phyloP scores from a whole-genome alignment of 495 filamentous ascomycete genomes.

The Aspergillus wentii region DNA sequence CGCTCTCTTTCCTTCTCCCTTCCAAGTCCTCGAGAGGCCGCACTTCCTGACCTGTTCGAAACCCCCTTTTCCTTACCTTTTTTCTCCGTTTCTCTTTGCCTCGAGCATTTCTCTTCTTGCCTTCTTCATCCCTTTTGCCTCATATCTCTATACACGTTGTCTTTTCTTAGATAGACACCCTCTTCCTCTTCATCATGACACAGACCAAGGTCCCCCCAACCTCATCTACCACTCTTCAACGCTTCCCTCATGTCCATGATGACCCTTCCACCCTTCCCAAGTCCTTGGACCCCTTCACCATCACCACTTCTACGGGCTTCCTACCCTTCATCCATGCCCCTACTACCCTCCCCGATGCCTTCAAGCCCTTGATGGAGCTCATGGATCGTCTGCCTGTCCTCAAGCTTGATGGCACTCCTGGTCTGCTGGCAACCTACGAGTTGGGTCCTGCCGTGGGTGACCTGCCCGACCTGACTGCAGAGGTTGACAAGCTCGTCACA shows the following conservation, averaged over 20 bases:
- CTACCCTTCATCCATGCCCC: conserved; percentile 38
- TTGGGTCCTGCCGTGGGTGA: conserved; percentile 67
- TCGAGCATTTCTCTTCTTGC: no score
- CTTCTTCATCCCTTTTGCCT: not conserved
- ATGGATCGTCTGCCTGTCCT: conserved; percentile 71
- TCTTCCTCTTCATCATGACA: conserved; percentile 22
- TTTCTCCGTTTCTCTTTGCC: no score
- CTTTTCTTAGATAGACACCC: no score
- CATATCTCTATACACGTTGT: conserved; percentile 4
- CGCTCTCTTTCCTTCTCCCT: conserved; percentile 8
- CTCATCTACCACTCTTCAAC: conserved; percentile 38
- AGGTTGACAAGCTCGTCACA: conserved; percentile 59
- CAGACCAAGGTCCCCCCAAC: conserved; percentile 25
- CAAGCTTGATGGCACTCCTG: conserved; percentile 62
- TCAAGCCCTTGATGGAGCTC: conserved; percentile 62
- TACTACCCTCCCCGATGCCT: conserved; percentile 53
- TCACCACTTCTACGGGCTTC: conserved; percentile 80
- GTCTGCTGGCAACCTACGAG: conserved; percentile 66
- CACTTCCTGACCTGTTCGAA: no score
- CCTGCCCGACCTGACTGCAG: conserved; percentile 68
- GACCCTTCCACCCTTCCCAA: conserved; percentile 55
- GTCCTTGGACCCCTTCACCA: conserved; percentile 68
- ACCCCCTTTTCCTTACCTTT: conserved; percentile 12
- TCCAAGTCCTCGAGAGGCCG: not conserved
- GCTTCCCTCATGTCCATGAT: conserved; percentile 54